Percentiles rank a stretch among this genome's conserved stretches.
Evolutionary conservation across 2,329 filamentous ascomycete species (phyloP).

Genomic region (Neonectria faginata): DNA sequence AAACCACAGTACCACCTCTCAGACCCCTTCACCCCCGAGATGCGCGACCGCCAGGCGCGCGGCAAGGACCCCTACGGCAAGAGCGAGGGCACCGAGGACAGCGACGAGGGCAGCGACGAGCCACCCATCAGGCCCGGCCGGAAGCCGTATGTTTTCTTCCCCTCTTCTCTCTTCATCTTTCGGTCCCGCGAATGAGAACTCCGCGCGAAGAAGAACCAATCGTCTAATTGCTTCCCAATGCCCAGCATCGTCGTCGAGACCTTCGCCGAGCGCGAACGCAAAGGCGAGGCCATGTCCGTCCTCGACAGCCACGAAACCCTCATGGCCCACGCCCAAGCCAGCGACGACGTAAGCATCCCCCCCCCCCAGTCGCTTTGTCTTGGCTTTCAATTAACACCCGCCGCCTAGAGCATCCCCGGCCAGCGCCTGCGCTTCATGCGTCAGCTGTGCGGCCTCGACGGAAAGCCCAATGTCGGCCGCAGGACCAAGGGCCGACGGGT

Average conservation of each 20-base stretch:
- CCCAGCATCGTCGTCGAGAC: slow-evolving; percentile 49
- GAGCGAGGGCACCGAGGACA: slow-evolving; percentile 46
- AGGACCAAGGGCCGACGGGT: slow-evolving; percentile 31
- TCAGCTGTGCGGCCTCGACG: slow-evolving; percentile 65
- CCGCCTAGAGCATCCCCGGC: slow-evolving; percentile 64
- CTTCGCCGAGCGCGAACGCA: slow-evolving; percentile 57
- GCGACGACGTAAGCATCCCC: slow-evolving; percentile 61
- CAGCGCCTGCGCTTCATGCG: slow-evolving; percentile 68
- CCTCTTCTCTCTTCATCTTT: not conserved
- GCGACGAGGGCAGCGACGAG: slow-evolving; percentile 31
- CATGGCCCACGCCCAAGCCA: slow-evolving; percentile 68
- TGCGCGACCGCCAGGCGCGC: slow-evolving; percentile 70
- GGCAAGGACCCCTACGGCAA: slow-evolving; percentile 66
- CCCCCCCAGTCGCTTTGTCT: not conserved
- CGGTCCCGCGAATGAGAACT: not conserved
- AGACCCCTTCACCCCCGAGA: slow-evolving; percentile 58
- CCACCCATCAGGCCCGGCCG: slow-evolving; percentile 31
- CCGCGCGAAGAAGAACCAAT: not conserved
- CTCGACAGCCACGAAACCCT: slow-evolving; percentile 69
- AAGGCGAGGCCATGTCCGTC: slow-evolving; percentile 63
- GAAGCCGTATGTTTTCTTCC: slow-evolving; percentile 14
- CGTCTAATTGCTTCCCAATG: not conserved
- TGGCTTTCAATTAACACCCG: not conserved
- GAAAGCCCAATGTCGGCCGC: slow-evolving; percentile 27
- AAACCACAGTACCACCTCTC: slow-evolving; percentile 50